Evolutionary conservation across 768 basidiomycete species (phyloP).

Genomic region (Naganishia onofrii): DNA sequence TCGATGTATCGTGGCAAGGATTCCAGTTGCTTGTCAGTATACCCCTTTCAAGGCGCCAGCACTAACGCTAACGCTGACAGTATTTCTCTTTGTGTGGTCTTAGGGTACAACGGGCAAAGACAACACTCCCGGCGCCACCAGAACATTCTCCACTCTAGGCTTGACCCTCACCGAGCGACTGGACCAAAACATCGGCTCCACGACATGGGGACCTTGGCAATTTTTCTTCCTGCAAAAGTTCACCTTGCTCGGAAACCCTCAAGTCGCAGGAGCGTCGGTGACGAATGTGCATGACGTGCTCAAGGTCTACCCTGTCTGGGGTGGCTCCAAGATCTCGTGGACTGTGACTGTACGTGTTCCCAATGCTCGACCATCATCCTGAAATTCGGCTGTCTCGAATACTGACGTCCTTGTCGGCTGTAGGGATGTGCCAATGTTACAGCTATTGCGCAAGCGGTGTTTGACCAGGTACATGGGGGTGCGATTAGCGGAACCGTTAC

Average conservation of each 20-base stretch:
- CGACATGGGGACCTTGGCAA: conserved; percentile 25
- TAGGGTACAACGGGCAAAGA: conserved; percentile 30
- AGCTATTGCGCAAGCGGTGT: conserved; percentile 25
- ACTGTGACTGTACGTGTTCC: conserved; percentile 16
- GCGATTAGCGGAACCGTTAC: conserved; percentile 26
- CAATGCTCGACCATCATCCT: neutral
- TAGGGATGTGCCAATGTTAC: conserved; percentile 33
- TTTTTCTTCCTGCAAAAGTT: conserved; percentile 34
- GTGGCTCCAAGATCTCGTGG: conserved; percentile 33
- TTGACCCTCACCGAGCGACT: conserved; percentile 35
- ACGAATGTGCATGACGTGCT: conserved; percentile 32
- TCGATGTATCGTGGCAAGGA: conserved; percentile 36
- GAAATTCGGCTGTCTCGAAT: neutral
- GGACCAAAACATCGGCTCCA: conserved; percentile 27
- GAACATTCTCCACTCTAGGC: conserved; percentile 33
- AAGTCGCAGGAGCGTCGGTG: conserved; percentile 29
- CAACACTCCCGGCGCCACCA: conserved; percentile 29
- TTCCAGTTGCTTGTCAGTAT: conserved; percentile 27
- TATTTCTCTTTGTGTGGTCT: no score
- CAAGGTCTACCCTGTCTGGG: conserved; percentile 23
- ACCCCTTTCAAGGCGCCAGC: neutral
- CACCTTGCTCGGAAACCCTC: conserved; percentile 30
- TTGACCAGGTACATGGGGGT: conserved; percentile 27
- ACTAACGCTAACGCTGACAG: neutral
- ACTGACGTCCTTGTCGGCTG: neutral